Percentiles rank a stretch among this genome's conserved stretches.
These are phyloP conservation scores for Omphalea diandra DNA, from an alignment of 441 rosid species.

Conservation along the genomic window DNA sequence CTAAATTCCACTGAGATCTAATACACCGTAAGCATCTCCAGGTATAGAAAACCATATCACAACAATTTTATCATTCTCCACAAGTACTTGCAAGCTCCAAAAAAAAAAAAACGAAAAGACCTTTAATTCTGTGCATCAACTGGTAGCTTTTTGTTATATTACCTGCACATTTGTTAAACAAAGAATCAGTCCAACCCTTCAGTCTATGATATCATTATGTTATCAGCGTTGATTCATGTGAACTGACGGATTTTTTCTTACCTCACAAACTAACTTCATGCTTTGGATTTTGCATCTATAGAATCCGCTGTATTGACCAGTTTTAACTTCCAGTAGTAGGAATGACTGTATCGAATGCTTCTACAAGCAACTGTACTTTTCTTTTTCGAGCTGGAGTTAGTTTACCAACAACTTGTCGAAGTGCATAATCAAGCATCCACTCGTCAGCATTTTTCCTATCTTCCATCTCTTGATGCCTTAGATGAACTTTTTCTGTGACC, in stretches of 20 bases:
- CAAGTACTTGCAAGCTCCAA: background rate
- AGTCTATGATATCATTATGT: background rate
- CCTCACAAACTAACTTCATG: conserved; percentile 23
- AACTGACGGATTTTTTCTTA: conserved; percentile 7
- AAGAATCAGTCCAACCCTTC: no score
- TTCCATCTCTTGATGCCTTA: conserved; percentile 60
- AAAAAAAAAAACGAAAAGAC: background rate
- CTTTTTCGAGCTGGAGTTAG: conserved; percentile 75
- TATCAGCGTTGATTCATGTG: background rate
- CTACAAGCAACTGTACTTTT: conserved; percentile 73
- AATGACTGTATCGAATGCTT: conserved; percentile 84
- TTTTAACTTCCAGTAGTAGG: conserved; percentile 42
- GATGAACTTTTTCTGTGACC: conserved; percentile 47
- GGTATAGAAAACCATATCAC: background rate
- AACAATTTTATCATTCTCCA: background rate
- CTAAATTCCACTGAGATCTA: background rate
- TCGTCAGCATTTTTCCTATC: conserved; percentile 69
- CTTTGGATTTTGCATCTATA: conserved; percentile 20
- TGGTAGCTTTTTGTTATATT: background rate
- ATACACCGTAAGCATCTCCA: background rate
- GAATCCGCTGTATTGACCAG: conserved; percentile 8
- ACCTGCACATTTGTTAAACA: background rate
- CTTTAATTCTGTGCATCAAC: background rate
- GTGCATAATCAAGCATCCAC: conserved; percentile 91
- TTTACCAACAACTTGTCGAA: conserved; percentile 71